Base-by-base conservation (phyloP, 2,329 filamentous ascomycete species). In the Laburnicola sp. region DNA sequence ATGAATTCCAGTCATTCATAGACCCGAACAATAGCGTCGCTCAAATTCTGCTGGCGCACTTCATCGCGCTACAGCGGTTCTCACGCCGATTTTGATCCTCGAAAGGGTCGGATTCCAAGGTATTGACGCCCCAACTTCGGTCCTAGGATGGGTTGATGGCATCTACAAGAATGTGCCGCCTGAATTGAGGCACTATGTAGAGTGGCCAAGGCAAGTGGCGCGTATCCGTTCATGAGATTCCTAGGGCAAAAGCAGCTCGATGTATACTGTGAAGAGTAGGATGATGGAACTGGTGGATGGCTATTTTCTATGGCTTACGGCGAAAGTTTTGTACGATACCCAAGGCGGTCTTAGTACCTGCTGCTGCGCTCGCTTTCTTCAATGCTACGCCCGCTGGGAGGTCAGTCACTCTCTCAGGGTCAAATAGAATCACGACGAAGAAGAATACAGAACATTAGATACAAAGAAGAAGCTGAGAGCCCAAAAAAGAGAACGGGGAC, bases 31-130 rank as follows among this genome's bases (percentile, higher is more conserved):
- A 80, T 45, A 60, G 60, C 38, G 55, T 75, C 3, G 69, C 75
- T 1, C 75, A 75, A 26, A 72, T 79, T 3, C 61, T 80, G 4
- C 68, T 80, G 4, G 68, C 74, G 5, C 76, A 80, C 56, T 79
- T 78, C 57, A 70, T 80, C n/a, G 71, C 75, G 1, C 58, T 79
- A 0, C 75, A 80, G 65, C 76, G 1, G 63, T 79, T 4, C 68
- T 80, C 50, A 69, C 70, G 4, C 76, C 76, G 0, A 72, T 78
- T 4, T 45, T 72, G 30, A 64, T 65, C 5, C 59, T 70, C 2
- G 68, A 71, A 39, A 55, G 69, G 34, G 62, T 68, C 0, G 69
- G 68, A 2, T 71, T 71, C 30, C 57, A 67, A 41, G 70, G 70
- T 2, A 50, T 72, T 2, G 57, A 71, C 31, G 69, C 69, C 0